Evolutionary conservation across 805 yeast species (phyloP).

Genomic region (Saccharomycopsis fermentans): DNA sequence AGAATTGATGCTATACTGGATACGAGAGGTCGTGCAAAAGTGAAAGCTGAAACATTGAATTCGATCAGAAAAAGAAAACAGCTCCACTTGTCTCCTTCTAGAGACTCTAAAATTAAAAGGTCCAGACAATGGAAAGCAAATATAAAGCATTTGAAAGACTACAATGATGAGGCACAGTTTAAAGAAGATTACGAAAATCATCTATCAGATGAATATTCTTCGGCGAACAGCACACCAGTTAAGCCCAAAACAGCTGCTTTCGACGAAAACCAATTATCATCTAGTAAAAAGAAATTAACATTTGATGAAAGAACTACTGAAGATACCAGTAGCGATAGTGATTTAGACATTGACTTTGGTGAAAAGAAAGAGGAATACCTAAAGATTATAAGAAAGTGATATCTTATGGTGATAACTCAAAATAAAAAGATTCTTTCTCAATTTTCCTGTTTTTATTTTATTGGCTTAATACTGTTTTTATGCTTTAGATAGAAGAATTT

Average conservation of each 20-base stretch:
- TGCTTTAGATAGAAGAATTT: no score
- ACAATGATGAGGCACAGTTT: conserved; percentile 22
- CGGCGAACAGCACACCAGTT: conserved; percentile 3
- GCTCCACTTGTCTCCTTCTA: conserved; percentile 27
- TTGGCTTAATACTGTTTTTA: no score
- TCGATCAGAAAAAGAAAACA: conserved; percentile 27
- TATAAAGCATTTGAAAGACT: conserved; percentile 23
- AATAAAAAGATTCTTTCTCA: no score
- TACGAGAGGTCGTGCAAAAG: conserved; percentile 15
- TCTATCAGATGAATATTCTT: conserved; percentile 3
- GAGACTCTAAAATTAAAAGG: conserved; percentile 24
- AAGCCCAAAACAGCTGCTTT: background rate
- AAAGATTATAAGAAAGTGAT: background rate
- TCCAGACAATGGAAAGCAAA: conserved; percentile 20
- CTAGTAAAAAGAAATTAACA: background rate
- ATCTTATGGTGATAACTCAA: no score
- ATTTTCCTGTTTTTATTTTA: no score
- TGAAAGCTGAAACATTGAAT: conserved; percentile 21
- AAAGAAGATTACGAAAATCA: conserved; percentile 9
- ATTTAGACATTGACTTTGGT: conserved; percentile 25
- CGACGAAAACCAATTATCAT: background rate
- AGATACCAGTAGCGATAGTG: conserved; percentile 22
- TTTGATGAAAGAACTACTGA: background rate
- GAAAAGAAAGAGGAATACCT: conserved; percentile 8
- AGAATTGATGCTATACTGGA: conserved; percentile 1